A percentile compares a stretch with the other conserved stretches of the same genome.
Conservation (phyloP, 2,329 filamentous ascomycete species). For the Ascomycota sp. region DNA sequence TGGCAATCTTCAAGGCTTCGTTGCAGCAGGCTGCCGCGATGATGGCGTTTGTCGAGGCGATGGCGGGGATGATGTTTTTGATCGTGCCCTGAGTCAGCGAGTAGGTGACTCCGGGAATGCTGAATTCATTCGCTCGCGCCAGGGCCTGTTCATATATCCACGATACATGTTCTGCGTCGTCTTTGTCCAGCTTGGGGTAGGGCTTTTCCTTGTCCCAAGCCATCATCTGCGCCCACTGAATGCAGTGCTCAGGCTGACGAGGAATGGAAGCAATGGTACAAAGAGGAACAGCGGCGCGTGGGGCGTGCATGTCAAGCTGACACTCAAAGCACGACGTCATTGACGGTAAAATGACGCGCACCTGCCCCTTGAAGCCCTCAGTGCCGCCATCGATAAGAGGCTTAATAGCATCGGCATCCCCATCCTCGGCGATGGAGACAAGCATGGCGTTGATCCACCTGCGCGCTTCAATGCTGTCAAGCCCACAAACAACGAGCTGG, state of each 20-base stretch:
- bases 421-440: conserved; percentile 68
- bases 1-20: conserved; percentile 86
- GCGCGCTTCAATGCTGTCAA: conserved; percentile 93
- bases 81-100: conserved; percentile 90
- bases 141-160: conserved; percentile 84
- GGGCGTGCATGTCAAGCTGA: conserved; percentile 94
- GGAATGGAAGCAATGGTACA: conserved; percentile 94
- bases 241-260: conserved; percentile 88
- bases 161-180: conserved; percentile 90
- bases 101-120: conserved; percentile 82
- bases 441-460: conserved; percentile 95
- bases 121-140: conserved; percentile 62
- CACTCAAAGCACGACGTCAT: conserved; percentile 95
- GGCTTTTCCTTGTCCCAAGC: conserved; percentile 79
- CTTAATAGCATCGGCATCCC: conserved; percentile 68
- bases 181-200: conserved; percentile 73
- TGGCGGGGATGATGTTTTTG: conserved; percentile 97
- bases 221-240: conserved; percentile 97
- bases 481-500: conserved; percentile 73
- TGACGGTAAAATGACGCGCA: conserved; percentile 74
- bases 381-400: conserved; percentile 91
- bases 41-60: conserved; percentile 92
- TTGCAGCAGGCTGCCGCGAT: conserved; percentile 91
- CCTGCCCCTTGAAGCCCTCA: conserved; percentile 94
- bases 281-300: conserved; percentile 84